Evolutionary conservation across 1,284 basidiomycete genomes (phyloP).

Genomic region (Singerocomus inundabilis): DNA sequence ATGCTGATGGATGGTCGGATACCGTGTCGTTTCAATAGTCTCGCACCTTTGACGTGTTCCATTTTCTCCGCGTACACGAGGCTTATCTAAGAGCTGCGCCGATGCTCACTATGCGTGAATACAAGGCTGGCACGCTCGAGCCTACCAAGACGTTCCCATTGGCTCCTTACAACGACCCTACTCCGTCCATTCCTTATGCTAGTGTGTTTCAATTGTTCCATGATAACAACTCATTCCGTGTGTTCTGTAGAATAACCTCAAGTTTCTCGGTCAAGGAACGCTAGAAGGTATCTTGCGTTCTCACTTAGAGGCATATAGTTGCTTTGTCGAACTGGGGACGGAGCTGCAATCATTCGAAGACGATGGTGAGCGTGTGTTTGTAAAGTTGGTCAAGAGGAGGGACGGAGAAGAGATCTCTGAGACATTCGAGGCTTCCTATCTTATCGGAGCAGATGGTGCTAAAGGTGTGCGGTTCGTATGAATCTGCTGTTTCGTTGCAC

Average conservation of each 20-base stretch:
- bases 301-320: slow-evolving; percentile 25
- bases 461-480: too few relatives aligned
- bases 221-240: not conserved
- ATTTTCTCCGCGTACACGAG: slow-evolving; percentile 22
- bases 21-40: slow-evolving; percentile 17
- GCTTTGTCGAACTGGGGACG: slow-evolving; percentile 32
- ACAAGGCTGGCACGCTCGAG: slow-evolving; percentile 23
- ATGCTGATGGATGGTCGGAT: not conserved
- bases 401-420: slow-evolving; percentile 15
- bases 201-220: not conserved
- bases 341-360: slow-evolving; percentile 36
- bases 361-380: slow-evolving; percentile 22
- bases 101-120: slow-evolving; percentile 7
- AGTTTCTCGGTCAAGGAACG: slow-evolving; percentile 33
- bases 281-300: too few relatives aligned
- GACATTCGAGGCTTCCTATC: slow-evolving; percentile 28
- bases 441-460: too few relatives aligned
- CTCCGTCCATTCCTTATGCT: slow-evolving; percentile 28
- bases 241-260: slow-evolving; percentile 9
- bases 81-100: slow-evolving; percentile 7
- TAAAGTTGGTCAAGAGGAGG: slow-evolving; percentile 22
- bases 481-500: not conserved
- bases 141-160: slow-evolving; percentile 11
- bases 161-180: slow-evolving; percentile 13
- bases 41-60: slow-evolving; percentile 32